Evolutionary conservation across 805 yeast genomes (phyloP), one percentile per base, ranked within the genome.

Genomic region (Candida railenensis): DNA sequence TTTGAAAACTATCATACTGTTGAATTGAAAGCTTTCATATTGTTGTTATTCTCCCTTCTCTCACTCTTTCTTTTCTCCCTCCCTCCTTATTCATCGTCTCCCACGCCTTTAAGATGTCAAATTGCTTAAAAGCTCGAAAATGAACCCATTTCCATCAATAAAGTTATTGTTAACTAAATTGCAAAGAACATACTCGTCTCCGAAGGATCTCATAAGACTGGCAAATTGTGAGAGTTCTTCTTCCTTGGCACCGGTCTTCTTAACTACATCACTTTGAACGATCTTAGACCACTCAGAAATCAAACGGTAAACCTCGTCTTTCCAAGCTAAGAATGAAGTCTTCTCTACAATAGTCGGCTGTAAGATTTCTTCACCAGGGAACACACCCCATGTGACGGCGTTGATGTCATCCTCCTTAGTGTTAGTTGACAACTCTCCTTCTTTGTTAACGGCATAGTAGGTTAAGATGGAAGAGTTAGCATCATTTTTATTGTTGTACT

Each of bases 331-430:
- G 67, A 92, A 92, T 2, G 97, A 89, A 34, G 84, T 82, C 59
- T 83, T 85, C 64, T 92, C 98, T 18, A 92, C 97, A 62, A 92
- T 89, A 0, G 98, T 92, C 44, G 98, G 97, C 70, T 92, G 98
- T 52, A 89, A 76, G 45, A 92, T 87, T 69, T 92, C 97, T 60
- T 85, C 86, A 34, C 96, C 96, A 22, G 98, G 97, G 81, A 89
- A 90, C 46, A 91, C 89, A 52, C 98, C 98, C 98, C 98, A 92
- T 16, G 98, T 92, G 47, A 92, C 97, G 7, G 98, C 97, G 61
- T 89, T 91, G 52, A 95, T 90, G 51, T 82, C 86, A 33, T 83
- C 88, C 39, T 80, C 83, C 20, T 77, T 77, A 41, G 89, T 82
- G 65, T 91, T 91, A 42, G 96, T 80, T 16, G 62, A 52, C 45